Evolutionary conservation across 768 basidiomycete genomes (phyloP).

Genomic region (Termitomyces sp.): DNA sequence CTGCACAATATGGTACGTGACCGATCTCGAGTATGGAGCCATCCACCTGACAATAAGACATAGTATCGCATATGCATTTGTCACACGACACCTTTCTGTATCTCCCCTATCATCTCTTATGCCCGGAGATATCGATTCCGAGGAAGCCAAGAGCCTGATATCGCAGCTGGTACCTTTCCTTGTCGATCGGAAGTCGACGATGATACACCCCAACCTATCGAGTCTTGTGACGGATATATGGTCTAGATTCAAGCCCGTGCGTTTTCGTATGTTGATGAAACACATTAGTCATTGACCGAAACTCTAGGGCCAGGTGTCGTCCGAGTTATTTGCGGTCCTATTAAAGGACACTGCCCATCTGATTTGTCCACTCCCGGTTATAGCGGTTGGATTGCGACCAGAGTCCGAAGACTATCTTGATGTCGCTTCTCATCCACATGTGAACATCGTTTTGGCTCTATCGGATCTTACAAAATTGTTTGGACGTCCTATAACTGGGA

Average conservation of each 20-base stretch:
- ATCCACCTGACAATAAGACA: conserved; percentile 5
- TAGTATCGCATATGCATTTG: conserved; percentile 70
- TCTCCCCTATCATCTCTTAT: conserved; percentile 52
- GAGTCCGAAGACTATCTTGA: conserved; percentile 23
- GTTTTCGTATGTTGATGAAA: background rate
- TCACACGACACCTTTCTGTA: conserved; percentile 57
- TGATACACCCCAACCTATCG: conserved; percentile 48
- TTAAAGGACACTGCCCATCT: conserved; percentile 55
- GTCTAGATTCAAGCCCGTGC: conserved; percentile 59
- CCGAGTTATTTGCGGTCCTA: conserved; percentile 49
- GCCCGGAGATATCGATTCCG: conserved; percentile 40
- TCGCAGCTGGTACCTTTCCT: conserved; percentile 64
- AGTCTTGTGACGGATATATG: conserved; percentile 61
- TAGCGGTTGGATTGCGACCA: conserved; percentile 17
- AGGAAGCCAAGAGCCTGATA: conserved; percentile 48
- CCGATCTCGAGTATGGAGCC: background rate
- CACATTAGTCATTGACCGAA: background rate
- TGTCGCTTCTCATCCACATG: conserved; percentile 36
- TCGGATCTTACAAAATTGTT: conserved; percentile 56
- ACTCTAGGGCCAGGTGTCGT: conserved; percentile 33
- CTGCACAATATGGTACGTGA: conserved; percentile 61
- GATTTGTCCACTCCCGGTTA: conserved; percentile 47
- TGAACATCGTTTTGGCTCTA: conserved; percentile 43
- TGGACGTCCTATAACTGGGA: conserved; percentile 5
- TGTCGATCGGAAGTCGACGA: conserved; percentile 54